Base-by-base conservation (phyloP, 1,284 basidiomycete genomes). In the Ganoderma sp. region DNA sequence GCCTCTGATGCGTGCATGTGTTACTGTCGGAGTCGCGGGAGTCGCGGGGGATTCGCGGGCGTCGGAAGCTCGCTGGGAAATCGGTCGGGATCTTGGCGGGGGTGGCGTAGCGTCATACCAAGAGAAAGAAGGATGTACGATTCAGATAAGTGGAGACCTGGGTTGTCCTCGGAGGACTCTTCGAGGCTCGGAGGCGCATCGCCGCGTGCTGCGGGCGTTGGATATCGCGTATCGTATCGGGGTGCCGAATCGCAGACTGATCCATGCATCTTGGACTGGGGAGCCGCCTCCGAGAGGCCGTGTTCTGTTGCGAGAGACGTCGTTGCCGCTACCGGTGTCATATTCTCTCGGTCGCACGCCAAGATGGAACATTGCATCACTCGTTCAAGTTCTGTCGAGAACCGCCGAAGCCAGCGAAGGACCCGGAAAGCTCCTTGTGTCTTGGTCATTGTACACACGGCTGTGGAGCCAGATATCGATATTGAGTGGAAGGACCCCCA, bases 1-100 rank as follows among this genome's bases (percentile, higher is more conserved):
- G 82, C 61, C 77, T 93, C 66, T 92, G 75, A 70, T 25, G 43
- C 34, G 39, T 32, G 25, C 37, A 39, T 34, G 34, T 25, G 32
- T 10, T 17, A 3, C n/a, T 34, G 15, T 15, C 22, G 34, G 34
- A 1, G 22, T 59, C 10, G 10, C 34, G 9, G 17, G 10, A n/a
- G 19, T 32, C 37, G 3, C 43, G 17, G 43, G 48, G 22, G 14
- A 12, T 22, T 6, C 37, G 48, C 10, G 48, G 48, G 48, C 22
- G 48, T 52, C 14, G 22, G 48, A 52, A 52, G 48, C 22, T 14
- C 2, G 25, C 25, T 14, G 39, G 60, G 42, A 61, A 48, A 12
- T 14, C 34, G 54, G 28, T 34, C 54, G 57, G 57, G 57, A 22
- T 59, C 57, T 37, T 41, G 57, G 37, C 37, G n/a, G 41, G 14